Conservation (phyloP, 1,284 basidiomycete genomes). For the Malassezia globosa region DNA sequence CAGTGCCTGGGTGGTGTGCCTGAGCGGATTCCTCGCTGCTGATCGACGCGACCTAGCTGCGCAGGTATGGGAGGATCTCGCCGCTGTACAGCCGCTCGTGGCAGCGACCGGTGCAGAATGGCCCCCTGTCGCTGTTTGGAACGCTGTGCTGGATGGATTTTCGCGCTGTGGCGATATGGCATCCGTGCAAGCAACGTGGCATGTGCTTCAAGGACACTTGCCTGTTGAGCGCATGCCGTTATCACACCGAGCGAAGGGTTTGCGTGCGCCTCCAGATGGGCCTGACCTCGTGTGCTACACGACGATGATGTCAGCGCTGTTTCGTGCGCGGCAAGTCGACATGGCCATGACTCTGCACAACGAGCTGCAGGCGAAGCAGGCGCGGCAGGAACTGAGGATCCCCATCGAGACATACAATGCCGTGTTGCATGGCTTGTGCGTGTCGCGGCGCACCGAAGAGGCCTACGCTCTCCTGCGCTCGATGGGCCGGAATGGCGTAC, state of each 20-base stretch:
- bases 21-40: constrained; percentile 24
- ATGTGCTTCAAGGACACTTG: constrained; percentile 9
- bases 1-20: constrained; percentile 28
- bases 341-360: constrained; percentile 25
- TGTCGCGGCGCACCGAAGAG: constrained; percentile 12
- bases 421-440: constrained; percentile 25
- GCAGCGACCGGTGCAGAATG: neutral
- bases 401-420: constrained; percentile 34
- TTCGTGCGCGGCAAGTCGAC: constrained; percentile 15
- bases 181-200: constrained; percentile 26
- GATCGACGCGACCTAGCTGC: constrained; percentile 23
- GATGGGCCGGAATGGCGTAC: constrained; percentile 24
- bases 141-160: constrained; percentile 33
- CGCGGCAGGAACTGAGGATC: constrained; percentile 12
- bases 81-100: constrained; percentile 10
- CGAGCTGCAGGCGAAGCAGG: constrained; percentile 10
- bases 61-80: constrained; percentile 22
- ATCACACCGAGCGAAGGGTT: neutral
- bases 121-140: constrained; percentile 25
- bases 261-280: neutral
- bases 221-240: neutral
- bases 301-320: constrained; percentile 32
- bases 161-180: constrained; percentile 21
- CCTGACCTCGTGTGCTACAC: constrained; percentile 31
- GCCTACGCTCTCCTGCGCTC: constrained; percentile 21